Percentiles rank a stretch among this genome's conserved stretches.
Conservation (phyloP, 495 filamentous ascomycete genomes). For the Annulohypoxylon moriforme region DNA sequence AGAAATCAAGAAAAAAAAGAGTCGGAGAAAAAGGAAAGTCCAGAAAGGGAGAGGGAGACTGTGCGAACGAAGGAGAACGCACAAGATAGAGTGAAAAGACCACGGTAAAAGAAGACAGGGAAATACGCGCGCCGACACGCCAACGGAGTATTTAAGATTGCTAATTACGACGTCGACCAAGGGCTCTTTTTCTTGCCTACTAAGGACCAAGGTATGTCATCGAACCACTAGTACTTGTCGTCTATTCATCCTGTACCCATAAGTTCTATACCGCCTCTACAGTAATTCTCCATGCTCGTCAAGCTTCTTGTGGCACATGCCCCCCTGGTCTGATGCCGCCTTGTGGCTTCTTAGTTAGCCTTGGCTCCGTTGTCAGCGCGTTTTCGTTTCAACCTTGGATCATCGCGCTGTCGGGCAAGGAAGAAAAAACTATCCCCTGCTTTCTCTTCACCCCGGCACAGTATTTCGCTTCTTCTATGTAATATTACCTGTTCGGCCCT, state of each 20-base stretch:
- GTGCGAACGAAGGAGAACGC: neutral
- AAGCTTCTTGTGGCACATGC: conserved; percentile 24
- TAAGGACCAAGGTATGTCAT: conserved; percentile 39
- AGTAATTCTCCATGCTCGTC: conserved; percentile 14
- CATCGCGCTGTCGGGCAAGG: neutral
- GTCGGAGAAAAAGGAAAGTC: neutral
- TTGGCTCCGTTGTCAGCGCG: conserved; percentile 18
- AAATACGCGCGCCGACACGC: conserved; percentile 26
- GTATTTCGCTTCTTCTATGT: conserved; percentile 27
- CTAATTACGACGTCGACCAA: conserved; percentile 34
- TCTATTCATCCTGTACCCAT: conserved; percentile 10
- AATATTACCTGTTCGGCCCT: conserved; percentile 23
- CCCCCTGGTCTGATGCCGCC: conserved; percentile 29
- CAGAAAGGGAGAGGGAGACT: conserved; percentile 2
- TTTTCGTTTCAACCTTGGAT: conserved; percentile 22
- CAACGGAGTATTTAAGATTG: conserved; percentile 38
- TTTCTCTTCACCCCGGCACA: conserved; percentile 16
- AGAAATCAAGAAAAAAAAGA: conserved; percentile 15
- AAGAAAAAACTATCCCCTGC: conserved; percentile 14
- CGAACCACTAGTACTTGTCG: conserved; percentile 18
- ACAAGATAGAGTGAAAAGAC: conserved; percentile 2
- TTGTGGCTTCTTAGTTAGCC: conserved; percentile 18
- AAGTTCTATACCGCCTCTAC: neutral
- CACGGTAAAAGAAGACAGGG: conserved; percentile 11
- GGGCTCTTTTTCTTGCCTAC: neutral